Evolutionary conservation across 1,284 basidiomycete species (phyloP), one percentile per base, ranked within the genome.

Genomic region (Athelia sp.): DNA sequence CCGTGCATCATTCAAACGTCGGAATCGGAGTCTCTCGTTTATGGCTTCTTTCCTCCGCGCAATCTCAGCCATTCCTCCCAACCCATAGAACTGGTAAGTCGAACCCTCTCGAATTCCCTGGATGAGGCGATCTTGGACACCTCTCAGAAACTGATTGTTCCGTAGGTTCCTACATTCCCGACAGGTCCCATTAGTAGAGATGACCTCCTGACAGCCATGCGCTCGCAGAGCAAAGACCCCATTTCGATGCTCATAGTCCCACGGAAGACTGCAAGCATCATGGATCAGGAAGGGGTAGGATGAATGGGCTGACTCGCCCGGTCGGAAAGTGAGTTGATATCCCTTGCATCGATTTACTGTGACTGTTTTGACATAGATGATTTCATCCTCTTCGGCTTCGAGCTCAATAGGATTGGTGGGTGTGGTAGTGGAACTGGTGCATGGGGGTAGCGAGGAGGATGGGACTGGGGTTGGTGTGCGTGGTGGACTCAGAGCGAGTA

Each of bases 281-380:
- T 66, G 62, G 2, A 66, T 52, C 3, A 50, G 50, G 38, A 53
- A 49, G 3, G 54, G 59, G 45, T 60, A 60, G 1, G 17, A 14
- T 2, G 50, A 34, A 52, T 58, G 48, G n/a, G 46, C 21, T 22
- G 21, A 49, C 35, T 47, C 49, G 2, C 51, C 42, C n/a, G 23
- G 18, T 4, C 49, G 53, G 14, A 26, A 21, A 45, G 18, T 19
- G 26, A 29, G 26, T 29, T 13, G 26, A 29, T 29, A 29, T 29
- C 26, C 26, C 26, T 29, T 4, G 13, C 26, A 29, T 13, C 26
- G 4, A 13, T 29, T 29, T 29, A 13, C 26, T 29, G 26, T 13
- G 13, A 29, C 26, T 29, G 26, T 29, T 29, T 29, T 29, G 26
- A 29, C 13, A 29, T 29, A 29, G 26, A 29, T 13, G 26, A 29